These are phyloP conservation scores for Botrytis paeoniae DNA, from an alignment of 2,329 filamentous ascomycete species.

Conservation along the genomic window DNA sequence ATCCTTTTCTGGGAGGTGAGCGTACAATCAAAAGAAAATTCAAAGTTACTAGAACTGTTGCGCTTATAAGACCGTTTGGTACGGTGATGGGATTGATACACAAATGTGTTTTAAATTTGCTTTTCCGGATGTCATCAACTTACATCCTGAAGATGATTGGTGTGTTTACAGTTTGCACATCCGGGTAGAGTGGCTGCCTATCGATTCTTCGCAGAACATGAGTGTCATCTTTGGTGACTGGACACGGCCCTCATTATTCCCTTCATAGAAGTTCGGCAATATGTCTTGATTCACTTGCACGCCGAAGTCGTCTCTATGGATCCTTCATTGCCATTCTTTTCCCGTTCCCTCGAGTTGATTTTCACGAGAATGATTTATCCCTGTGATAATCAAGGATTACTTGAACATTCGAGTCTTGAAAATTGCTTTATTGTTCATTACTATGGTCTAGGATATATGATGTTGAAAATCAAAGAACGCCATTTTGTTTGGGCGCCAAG, in stretches of 20 bases:
- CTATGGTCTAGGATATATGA: not conserved
- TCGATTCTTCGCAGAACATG: not conserved
- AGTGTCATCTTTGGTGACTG: slow-evolving; percentile 6
- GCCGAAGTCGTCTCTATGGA: not conserved
- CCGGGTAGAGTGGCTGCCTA: not conserved
- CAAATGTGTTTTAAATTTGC: not conserved
- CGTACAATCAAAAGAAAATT: not conserved
- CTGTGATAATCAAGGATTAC: not conserved
- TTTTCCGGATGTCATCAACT: not conserved
- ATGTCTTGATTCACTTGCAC: not conserved
- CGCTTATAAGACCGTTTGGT: not conserved
- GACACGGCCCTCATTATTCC: not conserved
- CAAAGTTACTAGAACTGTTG: not conserved
- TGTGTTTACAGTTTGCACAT: not conserved
- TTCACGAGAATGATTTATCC: not conserved
- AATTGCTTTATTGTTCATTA: not conserved
- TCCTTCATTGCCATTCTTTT: not conserved
- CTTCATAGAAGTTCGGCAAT: not conserved
- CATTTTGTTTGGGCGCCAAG: not conserved
- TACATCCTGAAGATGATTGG: not conserved
- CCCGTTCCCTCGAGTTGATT: not conserved
- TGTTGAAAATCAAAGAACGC: not conserved
- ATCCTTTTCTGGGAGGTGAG: not conserved
- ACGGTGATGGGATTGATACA: not conserved
- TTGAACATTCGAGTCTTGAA: not conserved